phyloP scores from a whole-genome alignment of 257 asterid genomes.

The Eucommia ulmoides region DNA sequence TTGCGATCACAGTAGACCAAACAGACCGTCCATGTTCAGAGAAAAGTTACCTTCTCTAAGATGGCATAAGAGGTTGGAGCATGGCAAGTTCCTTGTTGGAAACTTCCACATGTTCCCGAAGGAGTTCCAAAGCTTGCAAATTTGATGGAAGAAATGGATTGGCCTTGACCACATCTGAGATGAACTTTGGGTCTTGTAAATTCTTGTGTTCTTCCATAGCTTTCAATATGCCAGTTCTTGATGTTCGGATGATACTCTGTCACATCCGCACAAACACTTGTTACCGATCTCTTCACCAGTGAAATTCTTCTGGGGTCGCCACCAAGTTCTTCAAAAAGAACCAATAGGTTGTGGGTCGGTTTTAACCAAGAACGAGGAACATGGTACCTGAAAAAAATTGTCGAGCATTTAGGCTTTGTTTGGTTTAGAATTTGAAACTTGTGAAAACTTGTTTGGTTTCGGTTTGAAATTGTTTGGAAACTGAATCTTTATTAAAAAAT shows the following conservation, averaged over 20 bases:
- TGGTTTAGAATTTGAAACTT: too few relatives aligned
- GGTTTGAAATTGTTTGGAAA: too few relatives aligned
- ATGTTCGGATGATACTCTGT: conserved; percentile 79
- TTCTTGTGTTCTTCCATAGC: conserved; percentile 43
- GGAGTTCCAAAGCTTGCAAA: conserved; percentile 99
- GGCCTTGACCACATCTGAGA: conserved; percentile 54
- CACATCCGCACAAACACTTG: conserved; percentile 79
- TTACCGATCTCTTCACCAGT: conserved; percentile 59
- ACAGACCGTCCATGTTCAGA: too few relatives aligned
- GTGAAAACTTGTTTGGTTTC: too few relatives aligned
- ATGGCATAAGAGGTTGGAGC: conserved; percentile 46
- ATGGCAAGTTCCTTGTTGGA: conserved; percentile 86
- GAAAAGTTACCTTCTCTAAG: conserved; percentile 57
- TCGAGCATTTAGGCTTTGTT: not conserved
- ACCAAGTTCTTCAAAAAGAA: conserved; percentile 83
- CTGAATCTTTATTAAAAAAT: too few relatives aligned
- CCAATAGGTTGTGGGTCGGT: conserved; percentile 63
- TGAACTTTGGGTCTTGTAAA: conserved; percentile 62
- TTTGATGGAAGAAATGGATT: conserved; percentile 60
- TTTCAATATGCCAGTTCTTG: conserved; percentile 73
- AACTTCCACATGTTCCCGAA: conserved; percentile 72
- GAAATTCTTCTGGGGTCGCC: conserved; percentile 74
- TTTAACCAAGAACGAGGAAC: conserved; percentile 83
- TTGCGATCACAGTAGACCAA: too few relatives aligned
- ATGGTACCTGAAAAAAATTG: conserved; percentile 78